Base-by-base conservation (phyloP, 106 monocot genomes). In the Acorus gramineus region DNA sequence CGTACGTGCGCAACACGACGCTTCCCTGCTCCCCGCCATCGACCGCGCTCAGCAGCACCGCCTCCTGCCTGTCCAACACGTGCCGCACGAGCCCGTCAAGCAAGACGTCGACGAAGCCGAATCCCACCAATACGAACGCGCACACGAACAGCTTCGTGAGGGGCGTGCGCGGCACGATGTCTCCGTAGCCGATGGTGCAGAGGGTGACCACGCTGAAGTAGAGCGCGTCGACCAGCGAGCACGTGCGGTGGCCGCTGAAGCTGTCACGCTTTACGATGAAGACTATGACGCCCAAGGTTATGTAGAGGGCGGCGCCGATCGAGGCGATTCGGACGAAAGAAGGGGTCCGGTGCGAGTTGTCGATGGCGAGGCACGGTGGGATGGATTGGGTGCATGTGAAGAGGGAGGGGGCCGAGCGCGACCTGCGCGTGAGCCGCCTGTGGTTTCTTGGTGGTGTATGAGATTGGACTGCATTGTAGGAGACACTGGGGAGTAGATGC, bases 11-110 rank as follows among this genome's bases (percentile, higher is more conserved):
- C 11, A 69, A 69, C 9, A 76, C 50, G 44, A 46, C 46, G 42
- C 60, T 74, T 1, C 42, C 53, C 58, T 59, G 49, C 8, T 46
- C 64, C 11, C 64, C 76, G 11, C 28, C 28, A 28, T 69, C 63
- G 57, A 76, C 53, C 5, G 58, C 46, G 70, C 64, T 70, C 56
- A 76, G 64, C 57, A 76, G 49, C 56, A 76, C 57, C 3, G 69
- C 57, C 50, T 69, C 64, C 50, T 76, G 76, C 75, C 57, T 69
- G 70, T 76, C 64, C 7, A 76, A 70, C 56, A 76, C 57, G 55
- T 65, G 64, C 14, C 66, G 69, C 42, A 76, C 11, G 11, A 76
- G 49, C 4, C 69, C 76, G 53, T 76, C 64, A 53, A 76, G 64
- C 12, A 76, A 11, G 53, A 76, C 52, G 57, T 76, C 69, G 12